Base-by-base conservation (phyloP, 2,329 filamentous ascomycete species). In the Fusarium illudens region DNA sequence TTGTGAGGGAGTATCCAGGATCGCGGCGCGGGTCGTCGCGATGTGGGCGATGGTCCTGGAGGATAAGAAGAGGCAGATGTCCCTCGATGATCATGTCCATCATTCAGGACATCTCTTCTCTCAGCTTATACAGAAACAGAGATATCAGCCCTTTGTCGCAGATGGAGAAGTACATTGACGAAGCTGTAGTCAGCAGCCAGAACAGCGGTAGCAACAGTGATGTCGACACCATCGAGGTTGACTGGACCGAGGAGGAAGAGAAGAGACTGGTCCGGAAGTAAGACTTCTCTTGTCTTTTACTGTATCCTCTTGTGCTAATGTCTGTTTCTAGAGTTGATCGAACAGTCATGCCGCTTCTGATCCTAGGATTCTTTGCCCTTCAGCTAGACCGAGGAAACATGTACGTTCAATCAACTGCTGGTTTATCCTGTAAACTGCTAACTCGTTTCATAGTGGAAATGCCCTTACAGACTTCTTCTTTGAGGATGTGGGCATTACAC, bases 281-380 rank as follows among this genome's bases (percentile, higher is more conserved):
- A 65, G 72, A 4, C 39, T 33, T 37, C 5, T 33, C 5, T 22
- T 12, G 10, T 15, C 7, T 11, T 4, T 19, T 1, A 4, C 13
- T 10, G 7, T n/a, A 9, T 4, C 11, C 5, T 32, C 9, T 6
- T 32, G 11, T 50, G 5, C 48, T 50, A 33, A 50, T 34, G 2
- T 20, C 2, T 32, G 15, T 20, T 9, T 12, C 7, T 54, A 85
- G 82, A 69, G 76, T 83, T 12, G 83, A 85, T 53, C 65, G 76
- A 10, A 78, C 79, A 9, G 78, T 85, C 1, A 79, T 86, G 39
- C 83, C 81, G 0, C 74, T 85, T 0, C 75, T 86, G 5, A 78
- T 82, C 17, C 72, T 85, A 0, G 83, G 81, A 1, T 80, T 85
- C 29, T 80, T 84, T 4, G 81, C 81, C 17, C 81, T 85, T 42